Evolutionary conservation across 257 asterid genomes (phyloP).

Genomic region (Solanum pennellii): DNA sequence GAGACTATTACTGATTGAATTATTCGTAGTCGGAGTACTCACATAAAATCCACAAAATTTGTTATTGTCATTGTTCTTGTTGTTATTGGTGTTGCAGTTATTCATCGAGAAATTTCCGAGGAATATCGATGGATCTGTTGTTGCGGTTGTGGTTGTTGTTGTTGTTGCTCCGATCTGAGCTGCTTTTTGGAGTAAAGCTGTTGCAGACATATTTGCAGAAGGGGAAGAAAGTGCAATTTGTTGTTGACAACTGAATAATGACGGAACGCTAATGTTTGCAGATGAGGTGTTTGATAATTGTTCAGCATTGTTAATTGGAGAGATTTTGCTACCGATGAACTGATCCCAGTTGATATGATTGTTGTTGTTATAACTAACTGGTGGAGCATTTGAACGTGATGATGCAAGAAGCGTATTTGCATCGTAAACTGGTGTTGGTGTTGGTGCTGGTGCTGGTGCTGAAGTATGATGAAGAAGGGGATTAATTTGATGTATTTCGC

Average conservation of each 20-base stretch:
- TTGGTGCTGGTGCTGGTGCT: too few relatives aligned
- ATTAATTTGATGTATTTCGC: constrained; percentile 24
- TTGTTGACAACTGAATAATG: constrained; percentile 41
- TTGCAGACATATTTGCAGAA: constrained; percentile 49
- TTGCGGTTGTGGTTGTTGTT: constrained; percentile 8
- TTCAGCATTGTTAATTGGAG: constrained; percentile 4
- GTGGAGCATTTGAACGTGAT: constrained; percentile 13
- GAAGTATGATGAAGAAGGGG: constrained; percentile 12
- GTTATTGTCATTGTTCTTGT: constrained; percentile 9
- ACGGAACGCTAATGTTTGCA: constrained; percentile 30
- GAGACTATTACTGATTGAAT: constrained; percentile 18
- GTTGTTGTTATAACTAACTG: background rate
- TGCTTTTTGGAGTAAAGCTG: constrained; percentile 79
- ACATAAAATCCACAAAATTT: constrained; percentile 35
- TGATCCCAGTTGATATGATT: constrained; percentile 41
- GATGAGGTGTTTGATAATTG: constrained; percentile 8
- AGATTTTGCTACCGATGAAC: constrained; percentile 25
- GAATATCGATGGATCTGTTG: constrained; percentile 31
- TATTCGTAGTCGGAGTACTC: constrained; percentile 5
- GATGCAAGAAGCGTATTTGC: constrained; percentile 16
- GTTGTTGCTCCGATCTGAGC: constrained; percentile 66
- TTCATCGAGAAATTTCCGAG: constrained; percentile 34
- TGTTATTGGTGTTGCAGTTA: background rate
- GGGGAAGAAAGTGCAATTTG: background rate
- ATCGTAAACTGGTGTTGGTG: background rate